A percentile compares a stretch with the other conserved stretches of the same genome.
Evolutionary conservation across 768 basidiomycete genomes (phyloP).

Genomic region (Lactarius sanguifluus): DNA sequence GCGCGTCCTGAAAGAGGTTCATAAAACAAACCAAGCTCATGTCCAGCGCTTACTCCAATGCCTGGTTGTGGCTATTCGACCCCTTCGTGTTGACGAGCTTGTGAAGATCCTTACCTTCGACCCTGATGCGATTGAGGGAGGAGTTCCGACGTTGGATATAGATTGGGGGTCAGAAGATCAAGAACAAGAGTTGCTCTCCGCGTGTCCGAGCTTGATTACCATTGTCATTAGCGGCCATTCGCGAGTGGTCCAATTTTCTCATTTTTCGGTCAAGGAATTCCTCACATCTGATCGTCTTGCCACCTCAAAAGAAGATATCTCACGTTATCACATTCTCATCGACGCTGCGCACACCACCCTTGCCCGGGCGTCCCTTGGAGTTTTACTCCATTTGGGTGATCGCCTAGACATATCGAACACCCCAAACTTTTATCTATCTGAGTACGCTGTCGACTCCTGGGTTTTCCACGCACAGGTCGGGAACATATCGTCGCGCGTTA

Average conservation of each 20-base stretch:
- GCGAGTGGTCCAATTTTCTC: background rate
- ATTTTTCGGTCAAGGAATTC: too few relatives aligned
- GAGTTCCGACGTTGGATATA: background rate
- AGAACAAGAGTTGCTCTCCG: background rate
- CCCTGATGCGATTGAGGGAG: background rate
- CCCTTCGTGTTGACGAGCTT: background rate
- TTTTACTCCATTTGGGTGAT: background rate
- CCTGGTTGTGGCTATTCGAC: background rate
- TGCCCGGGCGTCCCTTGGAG: too few relatives aligned
- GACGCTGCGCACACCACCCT: too few relatives aligned
- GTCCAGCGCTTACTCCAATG: background rate
- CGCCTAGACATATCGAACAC: background rate
- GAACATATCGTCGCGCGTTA: background rate
- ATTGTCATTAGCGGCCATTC: accelerated
- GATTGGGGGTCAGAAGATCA: background rate
- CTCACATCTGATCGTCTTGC: too few relatives aligned
- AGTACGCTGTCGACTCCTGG: background rate
- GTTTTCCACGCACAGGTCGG: background rate
- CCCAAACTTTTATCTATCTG: background rate
- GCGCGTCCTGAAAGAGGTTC: background rate
- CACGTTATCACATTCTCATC: too few relatives aligned
- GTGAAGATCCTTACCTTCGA: background rate
- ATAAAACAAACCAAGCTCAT: background rate
- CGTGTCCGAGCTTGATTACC: background rate
- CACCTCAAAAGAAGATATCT: too few relatives aligned